A percentile compares a stretch with the other conserved stretches of the same genome.
Conservation (phyloP, 164 flowering plant genomes). For the Umbilicus rupestris region DNA sequence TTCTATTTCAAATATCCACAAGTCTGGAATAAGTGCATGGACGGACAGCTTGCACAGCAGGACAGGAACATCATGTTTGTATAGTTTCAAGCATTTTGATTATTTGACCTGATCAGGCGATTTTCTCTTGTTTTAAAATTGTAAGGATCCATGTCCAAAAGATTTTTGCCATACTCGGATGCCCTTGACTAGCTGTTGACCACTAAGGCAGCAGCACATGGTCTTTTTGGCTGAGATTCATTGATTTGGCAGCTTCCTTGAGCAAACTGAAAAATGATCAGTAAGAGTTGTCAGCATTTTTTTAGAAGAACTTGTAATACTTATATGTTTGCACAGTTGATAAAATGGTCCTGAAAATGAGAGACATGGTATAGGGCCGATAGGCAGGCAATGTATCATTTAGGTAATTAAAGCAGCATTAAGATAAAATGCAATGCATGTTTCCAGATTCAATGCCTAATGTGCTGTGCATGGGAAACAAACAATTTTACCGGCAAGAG, state of each 20-base stretch:
- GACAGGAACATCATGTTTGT: too few relatives aligned
- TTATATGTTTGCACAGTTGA: not conserved
- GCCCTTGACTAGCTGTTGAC: not conserved
- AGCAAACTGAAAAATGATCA: not conserved
- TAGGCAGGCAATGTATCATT: too few relatives aligned
- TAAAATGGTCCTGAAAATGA: not conserved
- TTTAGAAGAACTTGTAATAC: not conserved
- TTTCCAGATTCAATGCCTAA: not conserved
- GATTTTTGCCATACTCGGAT: not conserved
- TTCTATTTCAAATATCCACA: too few relatives aligned
- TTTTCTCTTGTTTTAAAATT: not conserved
- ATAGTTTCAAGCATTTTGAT: too few relatives aligned
- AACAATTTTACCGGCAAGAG: not conserved
- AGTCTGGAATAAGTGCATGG: too few relatives aligned
- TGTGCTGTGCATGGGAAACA: not conserved
- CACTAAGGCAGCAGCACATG: not conserved
- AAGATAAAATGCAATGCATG: not conserved
- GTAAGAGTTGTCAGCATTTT: not conserved
- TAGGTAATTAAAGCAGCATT: not conserved
- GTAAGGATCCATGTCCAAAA: not conserved
- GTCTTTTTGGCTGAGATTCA: not conserved
- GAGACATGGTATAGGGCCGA: not conserved
- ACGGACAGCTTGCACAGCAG: too few relatives aligned
- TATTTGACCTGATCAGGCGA: not conserved
- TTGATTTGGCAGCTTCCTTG: not conserved